phyloP scores from a whole-genome alignment of 139 green algal genomes.

The Picochlorum sp. region DNA sequence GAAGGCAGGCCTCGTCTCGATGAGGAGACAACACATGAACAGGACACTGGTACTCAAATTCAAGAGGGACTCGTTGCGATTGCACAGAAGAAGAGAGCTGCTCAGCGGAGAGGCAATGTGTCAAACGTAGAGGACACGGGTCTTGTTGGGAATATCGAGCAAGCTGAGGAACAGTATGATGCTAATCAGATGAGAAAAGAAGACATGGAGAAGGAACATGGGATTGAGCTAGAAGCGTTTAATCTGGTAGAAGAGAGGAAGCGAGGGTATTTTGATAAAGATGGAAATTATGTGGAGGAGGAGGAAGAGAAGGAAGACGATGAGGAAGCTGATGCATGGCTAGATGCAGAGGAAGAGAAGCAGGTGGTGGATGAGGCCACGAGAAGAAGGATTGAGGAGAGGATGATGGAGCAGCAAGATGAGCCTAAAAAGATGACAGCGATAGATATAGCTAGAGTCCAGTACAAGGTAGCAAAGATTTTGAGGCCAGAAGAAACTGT shows the following conservation, averaged over 20 bases:
- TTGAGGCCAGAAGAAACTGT: constrained; percentile 57
- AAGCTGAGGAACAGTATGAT: constrained; percentile 25
- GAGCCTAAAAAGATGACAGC: constrained; percentile 34
- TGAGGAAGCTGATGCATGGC: constrained; percentile 47
- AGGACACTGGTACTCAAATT: constrained; percentile 50
- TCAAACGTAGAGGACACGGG: constrained; percentile 16
- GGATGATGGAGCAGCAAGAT: constrained; percentile 13
- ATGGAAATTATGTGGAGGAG: constrained; percentile 60
- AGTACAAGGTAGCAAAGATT: constrained; percentile 37
- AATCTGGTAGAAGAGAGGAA: constrained; percentile 64
- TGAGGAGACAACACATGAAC: constrained; percentile 33
- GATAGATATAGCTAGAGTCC: constrained; percentile 39
- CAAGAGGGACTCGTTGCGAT: constrained; percentile 55
- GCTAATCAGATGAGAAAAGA: neutral
- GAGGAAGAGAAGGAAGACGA: constrained; percentile 38
- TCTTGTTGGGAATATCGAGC: constrained; percentile 24
- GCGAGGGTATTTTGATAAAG: constrained; percentile 62
- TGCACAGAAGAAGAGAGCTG: constrained; percentile 45
- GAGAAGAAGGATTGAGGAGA: constrained; percentile 28
- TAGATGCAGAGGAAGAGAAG: constrained; percentile 41
- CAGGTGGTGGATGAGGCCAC: constrained; percentile 41
- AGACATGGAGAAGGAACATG: constrained; percentile 44
- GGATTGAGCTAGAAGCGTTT: constrained; percentile 58
- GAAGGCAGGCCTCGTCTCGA: neutral
- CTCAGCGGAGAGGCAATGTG: constrained; percentile 34